These are phyloP conservation scores for Moniliophthora roreri DNA, from an alignment of 1,284 basidiomycete species.

Conservation along the genomic window DNA sequence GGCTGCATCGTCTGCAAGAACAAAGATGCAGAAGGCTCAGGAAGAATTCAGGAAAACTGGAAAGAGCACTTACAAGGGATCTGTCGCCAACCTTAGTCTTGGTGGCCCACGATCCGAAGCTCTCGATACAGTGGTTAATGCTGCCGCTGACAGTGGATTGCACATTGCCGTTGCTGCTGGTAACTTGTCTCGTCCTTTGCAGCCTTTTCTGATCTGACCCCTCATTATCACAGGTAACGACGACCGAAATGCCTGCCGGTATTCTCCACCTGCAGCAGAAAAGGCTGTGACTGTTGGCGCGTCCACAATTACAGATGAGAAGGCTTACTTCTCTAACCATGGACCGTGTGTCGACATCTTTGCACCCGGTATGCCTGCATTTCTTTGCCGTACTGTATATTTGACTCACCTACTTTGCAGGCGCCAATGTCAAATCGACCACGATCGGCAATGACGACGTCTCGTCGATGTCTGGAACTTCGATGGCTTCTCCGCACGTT, in stretches of 20 bases:
- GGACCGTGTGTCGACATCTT: constrained; percentile 83
- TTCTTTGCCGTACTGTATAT: no score
- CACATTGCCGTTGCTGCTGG: constrained; percentile 97
- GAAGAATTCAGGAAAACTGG: constrained; percentile 64
- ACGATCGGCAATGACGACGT: constrained; percentile 58
- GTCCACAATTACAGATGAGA: constrained; percentile 76
- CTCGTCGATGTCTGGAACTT: constrained; percentile 75
- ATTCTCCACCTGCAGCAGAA: constrained; percentile 77
- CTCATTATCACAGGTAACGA: constrained; percentile 50
- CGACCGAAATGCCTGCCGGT: constrained; percentile 75
- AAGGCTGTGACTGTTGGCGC: constrained; percentile 89
- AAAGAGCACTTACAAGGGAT: constrained; percentile 85
- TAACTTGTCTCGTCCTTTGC: constrained; percentile 31
- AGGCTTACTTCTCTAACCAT: constrained; percentile 88
- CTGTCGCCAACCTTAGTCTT: constrained; percentile 97
- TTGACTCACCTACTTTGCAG: constrained; percentile 29
- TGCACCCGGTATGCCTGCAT: constrained; percentile 63
- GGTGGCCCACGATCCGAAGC: constrained; percentile 93
- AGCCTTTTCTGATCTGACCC: neutral
- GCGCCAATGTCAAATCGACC: constrained; percentile 79
- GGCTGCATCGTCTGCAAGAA: constrained; percentile 69
- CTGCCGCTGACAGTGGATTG: constrained; percentile 76
- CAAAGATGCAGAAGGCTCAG: constrained; percentile 57
- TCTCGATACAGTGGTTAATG: constrained; percentile 86
- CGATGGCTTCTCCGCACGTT: constrained; percentile 70